phyloP scores from a whole-genome alignment of 805 yeast species.

The Metschnikowia picachoensis region DNA sequence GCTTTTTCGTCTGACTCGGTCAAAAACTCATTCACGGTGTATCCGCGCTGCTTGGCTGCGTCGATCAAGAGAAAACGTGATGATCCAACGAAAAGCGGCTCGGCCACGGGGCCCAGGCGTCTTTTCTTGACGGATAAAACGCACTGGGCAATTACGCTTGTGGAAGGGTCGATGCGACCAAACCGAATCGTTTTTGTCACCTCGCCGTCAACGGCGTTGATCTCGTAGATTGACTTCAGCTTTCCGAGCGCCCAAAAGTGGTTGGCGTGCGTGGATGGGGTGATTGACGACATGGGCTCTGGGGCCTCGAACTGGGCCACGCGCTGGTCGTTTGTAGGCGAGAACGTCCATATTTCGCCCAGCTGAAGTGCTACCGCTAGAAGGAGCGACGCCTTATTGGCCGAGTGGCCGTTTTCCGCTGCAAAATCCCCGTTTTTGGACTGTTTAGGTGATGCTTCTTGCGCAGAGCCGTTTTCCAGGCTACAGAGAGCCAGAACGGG shows the following conservation, averaged over 20 bases:
- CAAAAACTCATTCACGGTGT: slow-evolving; percentile 18
- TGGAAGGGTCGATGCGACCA: slow-evolving; percentile 20
- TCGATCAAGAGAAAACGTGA: slow-evolving; percentile 29
- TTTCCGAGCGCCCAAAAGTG: slow-evolving; percentile 25
- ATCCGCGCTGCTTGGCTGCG: slow-evolving; percentile 21
- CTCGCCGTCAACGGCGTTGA: slow-evolving; percentile 27
- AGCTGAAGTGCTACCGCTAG: slow-evolving; percentile 31
- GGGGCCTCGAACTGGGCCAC: slow-evolving; percentile 31
- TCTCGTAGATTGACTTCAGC: slow-evolving; percentile 15
- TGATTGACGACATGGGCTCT: slow-evolving; percentile 18
- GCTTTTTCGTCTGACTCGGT: neutral
- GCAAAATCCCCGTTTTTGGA: neutral
- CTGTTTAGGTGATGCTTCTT: neutral
- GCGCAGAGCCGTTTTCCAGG: slow-evolving; percentile 1
- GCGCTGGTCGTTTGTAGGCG: slow-evolving; percentile 40
- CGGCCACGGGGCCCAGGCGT: slow-evolving; percentile 7
- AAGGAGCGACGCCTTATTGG: neutral
- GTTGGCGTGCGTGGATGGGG: slow-evolving; percentile 13
- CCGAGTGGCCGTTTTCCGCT: neutral
- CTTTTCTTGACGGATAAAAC: slow-evolving; percentile 6
- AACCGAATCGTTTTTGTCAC: slow-evolving; percentile 18
- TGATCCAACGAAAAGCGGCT: slow-evolving; percentile 23
- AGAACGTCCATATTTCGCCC: slow-evolving; percentile 41
- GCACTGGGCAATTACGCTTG: slow-evolving; percentile 20
- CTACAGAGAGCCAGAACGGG: neutral